These are phyloP conservation scores for Amanita rubescens DNA, from an alignment of 768 basidiomycete species.

Conservation along the genomic window DNA sequence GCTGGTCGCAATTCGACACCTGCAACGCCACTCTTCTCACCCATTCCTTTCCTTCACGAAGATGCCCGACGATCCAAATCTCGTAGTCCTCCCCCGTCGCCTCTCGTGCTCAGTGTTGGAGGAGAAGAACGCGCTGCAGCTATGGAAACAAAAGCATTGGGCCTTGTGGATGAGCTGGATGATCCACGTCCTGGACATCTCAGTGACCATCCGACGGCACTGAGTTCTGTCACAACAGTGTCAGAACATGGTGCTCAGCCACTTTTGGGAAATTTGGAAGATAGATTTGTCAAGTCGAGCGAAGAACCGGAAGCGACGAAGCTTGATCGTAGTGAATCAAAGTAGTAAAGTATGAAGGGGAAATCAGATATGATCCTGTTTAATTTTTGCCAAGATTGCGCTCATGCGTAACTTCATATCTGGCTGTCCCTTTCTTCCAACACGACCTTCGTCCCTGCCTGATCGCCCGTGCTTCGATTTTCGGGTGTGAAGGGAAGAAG, in stretches of 20 bases:
- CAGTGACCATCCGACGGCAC: conserved; percentile 69
- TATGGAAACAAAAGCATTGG: conserved; percentile 46
- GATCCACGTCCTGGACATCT: conserved; percentile 80
- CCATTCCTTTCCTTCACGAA: conserved; percentile 80
- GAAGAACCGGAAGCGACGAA: conserved; percentile 32
- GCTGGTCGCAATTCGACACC: conserved; percentile 50
- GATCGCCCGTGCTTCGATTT: conserved; percentile 36
- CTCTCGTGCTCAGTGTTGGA: conserved; percentile 43
- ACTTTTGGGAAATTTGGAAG: conserved; percentile 49
- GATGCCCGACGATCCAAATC: conserved; percentile 77
- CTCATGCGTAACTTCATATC: conserved; percentile 86
- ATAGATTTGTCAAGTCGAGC: conserved; percentile 54
- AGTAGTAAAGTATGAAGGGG: conserved; percentile 25
- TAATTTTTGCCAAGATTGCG: conserved; percentile 80
- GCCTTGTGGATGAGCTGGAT: conserved; percentile 81
- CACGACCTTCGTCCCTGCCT: conserved; percentile 15
- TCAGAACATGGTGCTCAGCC: conserved; percentile 30
- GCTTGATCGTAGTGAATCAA: conserved; percentile 53
- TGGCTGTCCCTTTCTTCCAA: conserved; percentile 38
- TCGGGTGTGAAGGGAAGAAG: conserved; percentile 47
- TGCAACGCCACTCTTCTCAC: conserved; percentile 77
- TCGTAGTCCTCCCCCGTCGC: conserved; percentile 73
- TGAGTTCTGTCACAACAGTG: conserved; percentile 54
- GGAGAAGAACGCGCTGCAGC: conserved; percentile 27
- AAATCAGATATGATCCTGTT: conserved; percentile 45